phyloP scores from a whole-genome alignment of 2,329 filamentous ascomycete species.

The Fusarium drepaniforme region DNA sequence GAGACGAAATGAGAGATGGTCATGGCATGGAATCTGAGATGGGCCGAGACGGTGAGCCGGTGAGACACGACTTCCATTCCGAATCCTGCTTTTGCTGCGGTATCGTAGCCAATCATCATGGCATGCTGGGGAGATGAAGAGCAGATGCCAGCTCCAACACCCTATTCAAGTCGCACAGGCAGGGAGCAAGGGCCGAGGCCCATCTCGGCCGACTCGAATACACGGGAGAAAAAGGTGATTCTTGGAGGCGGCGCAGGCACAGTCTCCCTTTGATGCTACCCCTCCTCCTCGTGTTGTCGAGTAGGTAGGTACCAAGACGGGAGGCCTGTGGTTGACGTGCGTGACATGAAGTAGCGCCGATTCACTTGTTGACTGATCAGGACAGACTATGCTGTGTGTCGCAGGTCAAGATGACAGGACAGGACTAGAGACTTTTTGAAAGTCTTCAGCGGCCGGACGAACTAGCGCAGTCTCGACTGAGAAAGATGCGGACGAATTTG shows the following conservation, averaged over 20 bases:
- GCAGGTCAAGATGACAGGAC: slow-evolving; percentile 15
- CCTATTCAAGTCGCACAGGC: slow-evolving; percentile 17
- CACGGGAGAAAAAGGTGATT: slow-evolving; percentile 21
- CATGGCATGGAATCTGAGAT: slow-evolving; percentile 35
- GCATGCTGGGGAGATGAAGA: slow-evolving; percentile 16
- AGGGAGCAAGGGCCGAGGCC: slow-evolving; percentile 33
- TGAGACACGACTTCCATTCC: slow-evolving; percentile 30
- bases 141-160: slow-evolving; percentile 18
- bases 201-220: slow-evolving; percentile 28
- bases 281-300: slow-evolving; percentile 18
- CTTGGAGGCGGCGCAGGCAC: slow-evolving; percentile 8
- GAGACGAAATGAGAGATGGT: slow-evolving; percentile 37
- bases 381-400: background rate
- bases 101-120: slow-evolving; percentile 29
- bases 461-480: slow-evolving; percentile 26
- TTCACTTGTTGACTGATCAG: slow-evolving; percentile 25
- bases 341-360: slow-evolving; percentile 13
- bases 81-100: slow-evolving; percentile 12
- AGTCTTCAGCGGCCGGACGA: slow-evolving; percentile 6
- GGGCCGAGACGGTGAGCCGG: slow-evolving; percentile 33
- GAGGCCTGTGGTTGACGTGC: slow-evolving; percentile 30
- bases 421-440: slow-evolving; percentile 13
- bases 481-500: slow-evolving; percentile 38
- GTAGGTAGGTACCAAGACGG: slow-evolving; percentile 9
- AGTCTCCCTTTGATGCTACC: slow-evolving; percentile 17